A percentile compares a stretch with the other conserved stretches of the same genome.
phyloP scores from a whole-genome alignment of 352 stramenopile species.

The Phytophthora europaea region DNA sequence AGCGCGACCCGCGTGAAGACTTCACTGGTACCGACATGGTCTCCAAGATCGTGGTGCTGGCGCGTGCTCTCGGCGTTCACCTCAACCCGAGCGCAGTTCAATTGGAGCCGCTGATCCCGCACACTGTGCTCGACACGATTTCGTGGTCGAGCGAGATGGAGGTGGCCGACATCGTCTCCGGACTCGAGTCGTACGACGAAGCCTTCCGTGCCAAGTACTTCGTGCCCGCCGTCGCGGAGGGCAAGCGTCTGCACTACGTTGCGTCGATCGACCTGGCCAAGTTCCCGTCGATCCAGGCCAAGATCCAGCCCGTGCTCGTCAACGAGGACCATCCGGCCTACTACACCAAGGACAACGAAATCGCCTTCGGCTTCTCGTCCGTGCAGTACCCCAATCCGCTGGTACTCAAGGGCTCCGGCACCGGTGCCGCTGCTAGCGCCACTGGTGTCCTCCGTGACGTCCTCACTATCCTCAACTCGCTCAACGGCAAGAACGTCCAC shows the following conservation, averaged over 20 bases:
- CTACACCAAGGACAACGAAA: conserved; percentile 76
- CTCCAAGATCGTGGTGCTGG: conserved; percentile 76
- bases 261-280: conserved; percentile 68
- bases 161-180: conserved; percentile 57
- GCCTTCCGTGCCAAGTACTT: conserved; percentile 70
- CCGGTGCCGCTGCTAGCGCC: conserved; percentile 66
- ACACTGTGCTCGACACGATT: conserved; percentile 53
- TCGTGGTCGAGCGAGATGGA: conserved; percentile 56
- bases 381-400: conserved; percentile 76
- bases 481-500: conserved; percentile 66
- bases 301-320: conserved; percentile 62
- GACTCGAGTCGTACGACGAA: conserved; percentile 65
- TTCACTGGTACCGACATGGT: conserved; percentile 73
- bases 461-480: conserved; percentile 75
- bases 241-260: conserved; percentile 74
- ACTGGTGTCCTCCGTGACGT: conserved; percentile 82
- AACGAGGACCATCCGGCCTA: conserved; percentile 72
- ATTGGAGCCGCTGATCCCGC: conserved; percentile 64
- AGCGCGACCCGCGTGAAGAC: conserved; percentile 77
- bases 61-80: conserved; percentile 68
- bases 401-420: conserved; percentile 77
- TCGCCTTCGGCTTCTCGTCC: conserved; percentile 78
- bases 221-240: conserved; percentile 45
- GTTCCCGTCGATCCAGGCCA: conserved; percentile 60
- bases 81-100: conserved; percentile 57